phyloP scores from a whole-genome alignment of 1,284 basidiomycete genomes.

The Peniophora sp. region DNA sequence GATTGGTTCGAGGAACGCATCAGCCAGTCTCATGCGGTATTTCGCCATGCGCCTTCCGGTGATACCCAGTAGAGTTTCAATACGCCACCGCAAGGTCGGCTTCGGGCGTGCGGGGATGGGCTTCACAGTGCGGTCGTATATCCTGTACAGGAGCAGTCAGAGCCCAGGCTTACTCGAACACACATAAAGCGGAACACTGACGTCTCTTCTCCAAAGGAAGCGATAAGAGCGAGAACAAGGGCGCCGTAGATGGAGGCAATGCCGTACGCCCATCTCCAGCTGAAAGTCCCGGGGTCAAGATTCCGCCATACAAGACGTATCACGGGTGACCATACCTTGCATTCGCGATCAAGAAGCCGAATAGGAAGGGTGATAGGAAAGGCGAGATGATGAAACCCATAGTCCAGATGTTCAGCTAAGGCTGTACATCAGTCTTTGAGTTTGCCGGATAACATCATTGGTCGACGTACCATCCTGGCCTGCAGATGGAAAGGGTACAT shows the following conservation, averaged over 20 bases:
- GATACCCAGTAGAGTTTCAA: constrained; percentile 58
- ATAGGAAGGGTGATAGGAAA: constrained; percentile 60
- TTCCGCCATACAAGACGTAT: neutral
- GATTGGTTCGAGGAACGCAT: constrained; percentile 37
- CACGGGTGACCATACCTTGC: constrained; percentile 24
- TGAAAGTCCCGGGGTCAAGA: constrained; percentile 12
- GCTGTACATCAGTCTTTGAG: neutral
- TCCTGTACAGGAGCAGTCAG: constrained; percentile 25
- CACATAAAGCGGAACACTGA: constrained; percentile 24
- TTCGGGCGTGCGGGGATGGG: constrained; percentile 36
- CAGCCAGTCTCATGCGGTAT: constrained; percentile 49
- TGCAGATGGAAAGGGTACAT: constrained; percentile 72
- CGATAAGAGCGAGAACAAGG: constrained; percentile 49
- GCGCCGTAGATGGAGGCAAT: constrained; percentile 53
- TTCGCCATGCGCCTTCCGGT: constrained; percentile 57
- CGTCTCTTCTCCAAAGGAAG: constrained; percentile 60
- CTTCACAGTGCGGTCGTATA: constrained; percentile 61
- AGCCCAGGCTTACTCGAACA: neutral
- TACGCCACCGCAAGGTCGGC: constrained; percentile 42
- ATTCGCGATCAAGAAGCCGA: constrained; percentile 62
- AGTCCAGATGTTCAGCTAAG: constrained; percentile 61
- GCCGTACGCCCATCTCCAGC: constrained; percentile 69
- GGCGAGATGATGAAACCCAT: constrained; percentile 62
- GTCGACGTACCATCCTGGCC: constrained; percentile 47
- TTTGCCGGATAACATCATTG: neutral